Conservation (phyloP, 2,329 filamentous ascomycete genomes). For the Aaosphaeria pasadenensis region DNA sequence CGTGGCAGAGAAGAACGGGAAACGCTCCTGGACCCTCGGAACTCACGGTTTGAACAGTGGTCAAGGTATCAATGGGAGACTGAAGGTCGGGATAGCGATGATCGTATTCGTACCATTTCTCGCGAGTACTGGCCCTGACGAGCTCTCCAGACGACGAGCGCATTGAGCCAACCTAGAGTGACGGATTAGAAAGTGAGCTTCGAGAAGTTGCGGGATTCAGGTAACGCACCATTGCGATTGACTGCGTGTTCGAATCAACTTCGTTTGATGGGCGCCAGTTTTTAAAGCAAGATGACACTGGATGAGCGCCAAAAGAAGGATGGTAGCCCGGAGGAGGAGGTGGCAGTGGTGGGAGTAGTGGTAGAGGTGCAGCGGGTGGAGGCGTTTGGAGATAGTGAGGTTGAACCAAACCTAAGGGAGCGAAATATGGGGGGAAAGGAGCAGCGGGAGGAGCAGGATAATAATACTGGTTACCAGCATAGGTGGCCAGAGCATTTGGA, state of each 20-base stretch:
- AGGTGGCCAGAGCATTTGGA: background rate
- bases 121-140: background rate
- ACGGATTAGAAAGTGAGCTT: too few species aligned
- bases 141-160: background rate
- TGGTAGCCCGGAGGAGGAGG: too few species aligned
- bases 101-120: background rate
- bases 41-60: constrained; percentile 7
- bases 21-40: constrained; percentile 4
- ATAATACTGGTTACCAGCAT: background rate
- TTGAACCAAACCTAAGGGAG: background rate
- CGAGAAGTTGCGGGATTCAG: too few species aligned
- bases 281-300: too few species aligned
- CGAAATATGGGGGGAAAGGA: background rate
- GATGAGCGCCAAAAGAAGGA: too few species aligned
- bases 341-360: too few species aligned
- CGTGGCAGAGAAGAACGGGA: constrained; percentile 29
- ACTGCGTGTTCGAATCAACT: too few species aligned
- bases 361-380: background rate
- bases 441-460: background rate
- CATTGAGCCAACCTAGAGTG: too few species aligned
- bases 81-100: background rate
- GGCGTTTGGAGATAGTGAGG: background rate
- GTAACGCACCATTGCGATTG: too few species aligned
- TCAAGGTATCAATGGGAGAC: background rate
- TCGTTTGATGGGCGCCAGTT: too few species aligned